Evolutionary conservation across 169 alveolate species (phyloP), one percentile per base, ranked within the genome.

Genomic region (Besnoitia besnoiti): DNA sequence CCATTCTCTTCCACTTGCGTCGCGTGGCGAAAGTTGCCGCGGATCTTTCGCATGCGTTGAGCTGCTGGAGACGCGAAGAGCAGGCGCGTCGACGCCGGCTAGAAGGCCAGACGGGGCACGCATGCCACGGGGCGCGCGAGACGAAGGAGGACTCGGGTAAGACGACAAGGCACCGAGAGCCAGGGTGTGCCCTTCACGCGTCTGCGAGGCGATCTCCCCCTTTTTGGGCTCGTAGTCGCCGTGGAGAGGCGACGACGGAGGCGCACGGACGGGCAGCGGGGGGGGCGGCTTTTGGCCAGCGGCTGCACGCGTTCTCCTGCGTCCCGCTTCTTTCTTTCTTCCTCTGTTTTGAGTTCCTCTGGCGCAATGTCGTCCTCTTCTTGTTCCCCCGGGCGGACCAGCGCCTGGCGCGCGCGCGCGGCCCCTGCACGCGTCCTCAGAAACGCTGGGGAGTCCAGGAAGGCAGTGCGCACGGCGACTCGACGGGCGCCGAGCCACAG

Each of bases 231-330:
- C n/a, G n/a, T n/a, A n/a, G n/a, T n/a, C n/a, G n/a, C n/a, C n/a
- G n/a, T n/a, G n/a, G n/a, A n/a, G n/a, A n/a, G n/a, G n/a, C n/a
- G n/a, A n/a, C n/a, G n/a, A n/a, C n/a, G n/a, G n/a, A n/a, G n/a
- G n/a, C n/a, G n/a, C n/a, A n/a, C n/a, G n/a, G n/a, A n/a, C n/a
- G n/a, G n/a, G n/a, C n/a, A n/a, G n/a, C n/a, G n/a, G n/a, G n/a
- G n/a, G n/a, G n/a, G n/a, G n/a, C n/a, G n/a, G n/a, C n/a, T n/a
- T n/a, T n/a, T n/a, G n/a, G n/a, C n/a, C n/a, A n/a, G n/a, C n/a
- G n/a, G 88, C 92, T 47, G 92, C 88, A 55, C 85, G 77, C 75
- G 77, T 49, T 12, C 59, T 89, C 37, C 88, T 75, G 85, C 85
- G 46, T 37, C 87, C 37, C 39, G 73, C 80, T 33, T 44, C 92